Conservation (phyloP, 257 asterid species). For the Nyctanthes arbortristis region DNA sequence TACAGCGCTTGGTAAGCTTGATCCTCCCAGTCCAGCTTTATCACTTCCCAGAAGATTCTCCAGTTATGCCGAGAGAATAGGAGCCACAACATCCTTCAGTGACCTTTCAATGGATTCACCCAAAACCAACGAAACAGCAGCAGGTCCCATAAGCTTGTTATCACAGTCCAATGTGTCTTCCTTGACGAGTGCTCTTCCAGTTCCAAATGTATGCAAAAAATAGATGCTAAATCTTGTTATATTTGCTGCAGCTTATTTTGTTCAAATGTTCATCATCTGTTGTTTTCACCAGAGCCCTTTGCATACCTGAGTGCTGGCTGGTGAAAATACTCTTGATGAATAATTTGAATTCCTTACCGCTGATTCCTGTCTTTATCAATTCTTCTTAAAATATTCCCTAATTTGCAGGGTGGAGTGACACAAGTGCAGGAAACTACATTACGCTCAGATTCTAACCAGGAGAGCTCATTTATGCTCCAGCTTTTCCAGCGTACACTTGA, state of each 20-base stretch:
- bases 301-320: slow-evolving; percentile 1
- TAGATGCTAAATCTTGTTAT: slow-evolving; percentile 6
- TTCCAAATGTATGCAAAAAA: slow-evolving; percentile 59
- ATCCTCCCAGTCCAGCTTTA: slow-evolving; percentile 56
- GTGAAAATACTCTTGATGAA: slow-evolving; percentile 17
- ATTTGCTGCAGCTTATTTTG: slow-evolving; percentile 7
- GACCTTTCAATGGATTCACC: slow-evolving; percentile 73
- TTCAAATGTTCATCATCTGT: slow-evolving; percentile 12
- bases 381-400: slow-evolving; percentile 11
- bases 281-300: not conserved
- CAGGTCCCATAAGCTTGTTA: slow-evolving; percentile 64
- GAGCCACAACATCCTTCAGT: slow-evolving; percentile 62
- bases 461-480: slow-evolving; percentile 84
- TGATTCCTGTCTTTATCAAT: not conserved
- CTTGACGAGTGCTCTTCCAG: slow-evolving; percentile 37
- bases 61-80: slow-evolving; percentile 93
- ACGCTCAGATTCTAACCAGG: slow-evolving; percentile 64
- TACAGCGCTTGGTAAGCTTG: slow-evolving; percentile 51
- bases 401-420: slow-evolving; percentile 61
- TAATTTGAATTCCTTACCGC: slow-evolving; percentile 15
- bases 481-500: slow-evolving; percentile 91
- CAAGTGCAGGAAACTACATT: slow-evolving; percentile 41
- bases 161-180: slow-evolving; percentile 64
- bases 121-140: slow-evolving; percentile 85
- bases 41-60: slow-evolving; percentile 70